Evolutionary conservation across 2,329 filamentous ascomycete species (phyloP).

Genomic region (Dryadomyces quercus-mongolicae): DNA sequence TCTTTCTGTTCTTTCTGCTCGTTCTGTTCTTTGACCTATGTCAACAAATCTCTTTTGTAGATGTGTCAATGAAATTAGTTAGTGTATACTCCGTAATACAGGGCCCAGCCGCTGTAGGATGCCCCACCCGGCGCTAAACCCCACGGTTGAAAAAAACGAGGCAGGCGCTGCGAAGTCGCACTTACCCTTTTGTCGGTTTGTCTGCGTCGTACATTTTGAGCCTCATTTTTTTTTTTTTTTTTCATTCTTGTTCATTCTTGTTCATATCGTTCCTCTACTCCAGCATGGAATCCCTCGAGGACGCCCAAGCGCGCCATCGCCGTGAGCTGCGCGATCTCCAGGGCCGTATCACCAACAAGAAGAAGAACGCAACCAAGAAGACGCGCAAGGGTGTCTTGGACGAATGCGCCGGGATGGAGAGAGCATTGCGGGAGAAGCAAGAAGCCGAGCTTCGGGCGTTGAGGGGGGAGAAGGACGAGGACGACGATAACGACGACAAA

Average conservation of each 20-base stretch:
- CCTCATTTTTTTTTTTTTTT: background rate
- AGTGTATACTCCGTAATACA: background rate
- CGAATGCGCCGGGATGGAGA: conserved; percentile 62
- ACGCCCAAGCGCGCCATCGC: conserved; percentile 66
- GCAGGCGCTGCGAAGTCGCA: no score
- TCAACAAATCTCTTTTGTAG: background rate
- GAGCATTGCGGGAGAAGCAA: conserved; percentile 54
- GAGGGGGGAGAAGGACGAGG: conserved; percentile 15
- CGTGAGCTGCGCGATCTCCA: conserved; percentile 85
- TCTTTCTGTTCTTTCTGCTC: background rate
- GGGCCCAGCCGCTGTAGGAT: no score
- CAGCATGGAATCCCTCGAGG: conserved; percentile 50
- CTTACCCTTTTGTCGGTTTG: background rate
- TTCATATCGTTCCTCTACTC: no score
- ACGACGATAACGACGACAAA: conserved; percentile 7
- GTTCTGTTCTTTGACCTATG: background rate
- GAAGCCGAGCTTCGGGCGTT: conserved; percentile 42
- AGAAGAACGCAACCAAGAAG: conserved; percentile 91
- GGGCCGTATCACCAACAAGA: conserved; percentile 79
- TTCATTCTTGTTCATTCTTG: background rate
- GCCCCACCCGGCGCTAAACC: background rate
- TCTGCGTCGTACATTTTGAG: background rate
- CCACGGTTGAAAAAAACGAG: background rate
- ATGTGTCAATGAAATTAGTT: background rate
- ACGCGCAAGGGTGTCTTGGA: conserved; percentile 63